Evolutionary conservation across 805 yeast genomes (phyloP).

Genomic region (Ogataea populi-albae): DNA sequence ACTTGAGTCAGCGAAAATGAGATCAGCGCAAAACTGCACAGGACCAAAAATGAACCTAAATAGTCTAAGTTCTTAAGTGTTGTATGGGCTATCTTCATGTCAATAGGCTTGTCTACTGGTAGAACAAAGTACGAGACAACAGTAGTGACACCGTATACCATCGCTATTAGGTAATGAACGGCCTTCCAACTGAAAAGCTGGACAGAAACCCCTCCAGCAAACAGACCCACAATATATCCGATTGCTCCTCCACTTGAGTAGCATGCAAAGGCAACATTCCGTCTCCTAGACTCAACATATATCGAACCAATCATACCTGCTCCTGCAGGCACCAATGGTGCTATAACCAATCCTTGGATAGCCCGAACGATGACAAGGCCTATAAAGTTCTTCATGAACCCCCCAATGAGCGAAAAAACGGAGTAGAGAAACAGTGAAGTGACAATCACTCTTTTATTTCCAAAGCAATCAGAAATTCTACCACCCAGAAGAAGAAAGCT

Average conservation of each 20-base stretch:
- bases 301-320: slow-evolving; percentile 40
- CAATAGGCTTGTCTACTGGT: slow-evolving; percentile 32
- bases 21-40: slow-evolving; percentile 34
- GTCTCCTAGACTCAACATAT: slow-evolving; percentile 32
- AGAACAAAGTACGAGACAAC: slow-evolving; percentile 25
- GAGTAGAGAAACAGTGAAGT: slow-evolving; percentile 13
- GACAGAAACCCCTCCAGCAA: slow-evolving; percentile 39
- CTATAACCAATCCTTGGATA: slow-evolving; percentile 35
- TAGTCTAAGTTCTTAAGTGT: slow-evolving; percentile 32
- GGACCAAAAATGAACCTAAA: slow-evolving; percentile 35
- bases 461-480: slow-evolving; percentile 37
- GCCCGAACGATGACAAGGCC: slow-evolving; percentile 37
- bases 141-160: slow-evolving; percentile 30
- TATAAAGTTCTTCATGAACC: slow-evolving; percentile 32
- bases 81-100: slow-evolving; percentile 12
- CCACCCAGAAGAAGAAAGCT: slow-evolving; percentile 37
- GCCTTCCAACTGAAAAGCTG: slow-evolving; percentile 37
- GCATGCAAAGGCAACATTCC: slow-evolving; percentile 35
- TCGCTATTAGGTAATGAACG: slow-evolving; percentile 36
- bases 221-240: slow-evolving; percentile 37
- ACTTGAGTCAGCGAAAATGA: slow-evolving; percentile 41
- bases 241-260: slow-evolving; percentile 43
- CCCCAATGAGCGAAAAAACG: slow-evolving; percentile 22
- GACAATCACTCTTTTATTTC: slow-evolving; percentile 33
- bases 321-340: slow-evolving; percentile 40